phyloP scores from a whole-genome alignment of 345 rosid genomes.

The Heritiera fomes region DNA sequence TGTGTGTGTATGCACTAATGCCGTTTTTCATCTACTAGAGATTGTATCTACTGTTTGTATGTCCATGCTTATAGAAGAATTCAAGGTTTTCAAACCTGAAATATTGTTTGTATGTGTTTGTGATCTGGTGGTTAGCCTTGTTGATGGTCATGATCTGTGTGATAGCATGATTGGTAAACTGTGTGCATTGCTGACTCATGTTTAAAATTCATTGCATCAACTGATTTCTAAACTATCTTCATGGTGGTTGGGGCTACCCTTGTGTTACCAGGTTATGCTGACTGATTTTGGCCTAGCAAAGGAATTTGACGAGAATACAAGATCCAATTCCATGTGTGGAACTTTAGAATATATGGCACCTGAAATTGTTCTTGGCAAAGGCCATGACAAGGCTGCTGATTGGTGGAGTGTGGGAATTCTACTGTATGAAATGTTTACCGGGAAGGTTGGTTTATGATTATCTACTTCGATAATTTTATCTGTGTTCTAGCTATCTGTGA shows the following conservation, averaged over 20 bases:
- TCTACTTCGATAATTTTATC: background rate
- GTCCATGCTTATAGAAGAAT: constrained; percentile 44
- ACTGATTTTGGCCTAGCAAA: constrained; percentile 97
- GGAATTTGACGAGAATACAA: constrained; percentile 73
- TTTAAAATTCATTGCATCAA: background rate
- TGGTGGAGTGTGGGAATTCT: constrained; percentile 99
- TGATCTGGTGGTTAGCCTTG: constrained; percentile 32
- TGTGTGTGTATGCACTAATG: background rate
- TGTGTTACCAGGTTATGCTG: constrained; percentile 56
- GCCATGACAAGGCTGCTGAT: constrained; percentile 94
- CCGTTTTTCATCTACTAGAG: constrained; percentile 12
- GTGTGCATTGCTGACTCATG: background rate
- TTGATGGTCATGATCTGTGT: background rate
- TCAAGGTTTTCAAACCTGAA: constrained; percentile 43
- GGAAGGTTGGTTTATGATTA: constrained; percentile 25
- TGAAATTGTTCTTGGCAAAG: constrained; percentile 86
- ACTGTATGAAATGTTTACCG: constrained; percentile 93
- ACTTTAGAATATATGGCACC: constrained; percentile 97
- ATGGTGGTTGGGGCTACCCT: background rate
- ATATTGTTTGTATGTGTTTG: constrained; percentile 34
- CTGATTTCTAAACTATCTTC: constrained; percentile 4
- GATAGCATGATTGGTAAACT: background rate
- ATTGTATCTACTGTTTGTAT: constrained; percentile 38
- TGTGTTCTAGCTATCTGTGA: background rate
- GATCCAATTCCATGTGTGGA: constrained; percentile 96